Percentiles rank a stretch among this genome's conserved stretches.
These are phyloP conservation scores for Psidium friedrichsthalianum DNA, from an alignment of 345 rosid genomes.

Conservation along the genomic window DNA sequence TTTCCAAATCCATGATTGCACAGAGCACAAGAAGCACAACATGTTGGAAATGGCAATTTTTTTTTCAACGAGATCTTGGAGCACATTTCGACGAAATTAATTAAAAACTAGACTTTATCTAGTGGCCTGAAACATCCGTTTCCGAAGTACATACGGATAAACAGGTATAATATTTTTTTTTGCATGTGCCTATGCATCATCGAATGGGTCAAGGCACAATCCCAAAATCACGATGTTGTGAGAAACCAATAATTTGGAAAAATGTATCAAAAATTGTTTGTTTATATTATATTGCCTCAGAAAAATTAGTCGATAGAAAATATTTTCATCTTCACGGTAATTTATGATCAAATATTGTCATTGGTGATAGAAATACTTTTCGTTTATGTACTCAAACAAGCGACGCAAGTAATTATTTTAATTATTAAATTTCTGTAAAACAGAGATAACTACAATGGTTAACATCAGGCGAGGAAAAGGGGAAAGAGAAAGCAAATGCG, in stretches of 20 bases:
- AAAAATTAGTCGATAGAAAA: no score
- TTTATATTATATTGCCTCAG: no score
- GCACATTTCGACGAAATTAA: background rate
- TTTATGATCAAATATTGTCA: background rate
- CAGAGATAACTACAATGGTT: background rate
- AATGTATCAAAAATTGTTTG: background rate
- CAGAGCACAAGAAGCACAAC: fast-evolving
- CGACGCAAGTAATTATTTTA: background rate
- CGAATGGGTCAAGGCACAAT: no score
- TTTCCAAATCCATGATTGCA: fast-evolving
- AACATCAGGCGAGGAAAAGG: background rate
- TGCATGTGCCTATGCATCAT: background rate
- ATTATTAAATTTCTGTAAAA: background rate
- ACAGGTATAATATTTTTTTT: background rate
- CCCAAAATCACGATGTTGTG: no score
- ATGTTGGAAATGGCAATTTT: background rate
- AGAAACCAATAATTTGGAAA: background rate
- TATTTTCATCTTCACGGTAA: background rate
- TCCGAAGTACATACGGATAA: fast-evolving
- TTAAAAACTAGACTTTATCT: background rate
- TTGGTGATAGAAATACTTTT: background rate
- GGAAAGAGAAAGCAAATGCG: background rate
- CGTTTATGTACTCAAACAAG: background rate
- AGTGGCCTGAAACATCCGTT: fast-evolving
- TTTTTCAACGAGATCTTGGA: background rate